Evolutionary conservation across 805 yeast species (phyloP).

Genomic region (Sugiyamaella marilandica): DNA sequence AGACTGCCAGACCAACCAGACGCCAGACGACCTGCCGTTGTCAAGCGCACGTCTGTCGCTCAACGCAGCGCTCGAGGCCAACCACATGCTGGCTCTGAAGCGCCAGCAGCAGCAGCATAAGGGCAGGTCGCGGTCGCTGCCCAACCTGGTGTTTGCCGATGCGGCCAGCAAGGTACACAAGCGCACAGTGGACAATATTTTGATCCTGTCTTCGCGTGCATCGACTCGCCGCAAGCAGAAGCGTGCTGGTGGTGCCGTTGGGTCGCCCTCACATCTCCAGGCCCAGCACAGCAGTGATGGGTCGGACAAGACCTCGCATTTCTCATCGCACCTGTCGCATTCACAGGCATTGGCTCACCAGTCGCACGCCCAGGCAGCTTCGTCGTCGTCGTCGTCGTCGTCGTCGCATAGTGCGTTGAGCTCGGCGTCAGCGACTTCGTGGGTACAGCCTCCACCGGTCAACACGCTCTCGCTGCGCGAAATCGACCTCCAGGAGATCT

Average conservation of each 20-base stretch:
- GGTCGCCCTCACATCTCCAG: neutral
- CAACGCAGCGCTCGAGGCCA: slow-evolving; percentile 1
- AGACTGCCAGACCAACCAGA: neutral
- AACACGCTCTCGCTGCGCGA: slow-evolving; percentile 76
- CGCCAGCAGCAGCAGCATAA: slow-evolving; percentile 14
- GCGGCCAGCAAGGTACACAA: slow-evolving; percentile 11
- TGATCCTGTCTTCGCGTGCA: neutral
- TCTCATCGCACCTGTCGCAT: no score
- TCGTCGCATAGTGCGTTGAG: neutral
- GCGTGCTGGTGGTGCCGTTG: neutral
- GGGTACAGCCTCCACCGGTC: slow-evolving; percentile 64
- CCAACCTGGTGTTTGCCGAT: slow-evolving; percentile 17
- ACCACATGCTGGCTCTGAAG: neutral
- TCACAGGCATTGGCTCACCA: neutral
- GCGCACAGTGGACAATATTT: neutral
- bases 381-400: slow-evolving; percentile 9
- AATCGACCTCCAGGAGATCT: slow-evolving; percentile 80
- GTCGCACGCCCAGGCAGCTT: slow-evolving; percentile 5
- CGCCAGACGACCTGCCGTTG: neutral
- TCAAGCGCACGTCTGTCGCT: slow-evolving; percentile 6
- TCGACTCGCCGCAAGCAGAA: slow-evolving; percentile 1
- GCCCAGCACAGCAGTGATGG: neutral
- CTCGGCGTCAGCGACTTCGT: slow-evolving; percentile 4
- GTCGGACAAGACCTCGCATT: no score
- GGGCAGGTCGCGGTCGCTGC: slow-evolving; percentile 21